Conservation (phyloP, 1,284 basidiomycete genomes). For the Cutaneotrichosporon dermatis region DNA sequence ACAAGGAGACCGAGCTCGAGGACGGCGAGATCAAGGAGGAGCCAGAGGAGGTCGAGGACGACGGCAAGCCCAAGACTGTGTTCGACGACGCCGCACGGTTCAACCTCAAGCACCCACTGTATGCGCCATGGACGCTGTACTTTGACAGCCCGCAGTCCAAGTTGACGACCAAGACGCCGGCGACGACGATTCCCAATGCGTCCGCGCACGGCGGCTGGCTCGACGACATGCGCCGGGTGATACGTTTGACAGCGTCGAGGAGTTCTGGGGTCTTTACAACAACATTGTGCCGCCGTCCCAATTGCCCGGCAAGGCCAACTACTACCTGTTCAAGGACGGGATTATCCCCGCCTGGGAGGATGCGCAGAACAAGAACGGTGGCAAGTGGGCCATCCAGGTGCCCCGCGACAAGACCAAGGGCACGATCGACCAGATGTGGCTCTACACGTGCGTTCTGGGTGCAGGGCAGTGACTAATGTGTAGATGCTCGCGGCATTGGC, state of each 20-base stretch:
- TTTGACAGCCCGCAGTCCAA: slow-evolving; percentile 90
- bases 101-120: slow-evolving; percentile 93
- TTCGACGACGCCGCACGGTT: slow-evolving; percentile 84
- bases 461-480: background rate
- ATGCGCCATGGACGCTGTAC: slow-evolving; percentile 93
- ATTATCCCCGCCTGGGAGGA: slow-evolving; percentile 98
- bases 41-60: slow-evolving; percentile 31
- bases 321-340: slow-evolving; percentile 95
- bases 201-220: slow-evolving; percentile 72
- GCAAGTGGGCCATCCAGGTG: slow-evolving; percentile 97
- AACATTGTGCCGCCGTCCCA: slow-evolving; percentile 96
- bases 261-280: slow-evolving; percentile 99
- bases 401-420: slow-evolving; percentile 87
- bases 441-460: slow-evolving; percentile 71
- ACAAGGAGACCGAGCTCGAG: slow-evolving; percentile 23
- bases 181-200: slow-evolving; percentile 62
- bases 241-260: slow-evolving; percentile 88
- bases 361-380: slow-evolving; percentile 89
- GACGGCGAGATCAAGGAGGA: slow-evolving; percentile 43
- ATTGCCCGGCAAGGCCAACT: slow-evolving; percentile 92
- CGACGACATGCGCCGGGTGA: slow-evolving; percentile 93
- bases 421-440: slow-evolving; percentile 92
- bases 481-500: slow-evolving; percentile 94
- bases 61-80: slow-evolving; percentile 64
- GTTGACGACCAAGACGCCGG: slow-evolving; percentile 71